A percentile compares a stretch with the other conserved stretches of the same genome.
Conservation (phyloP, 805 yeast species). For the Ogataea minuta region DNA sequence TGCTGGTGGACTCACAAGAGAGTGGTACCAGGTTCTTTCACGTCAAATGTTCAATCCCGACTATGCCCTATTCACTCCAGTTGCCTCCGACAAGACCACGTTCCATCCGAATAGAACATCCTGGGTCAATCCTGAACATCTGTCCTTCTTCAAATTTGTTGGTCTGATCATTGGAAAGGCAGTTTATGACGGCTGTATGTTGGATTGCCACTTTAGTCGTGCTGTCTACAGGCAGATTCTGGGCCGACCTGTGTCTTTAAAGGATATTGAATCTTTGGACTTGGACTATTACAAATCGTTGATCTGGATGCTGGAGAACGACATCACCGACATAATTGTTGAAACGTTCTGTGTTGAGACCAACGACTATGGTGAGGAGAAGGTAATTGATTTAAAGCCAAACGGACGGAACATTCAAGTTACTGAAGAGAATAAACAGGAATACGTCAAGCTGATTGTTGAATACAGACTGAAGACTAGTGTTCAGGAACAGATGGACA, state of each 20-base stretch:
- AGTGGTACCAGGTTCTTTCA: slow-evolving; percentile 93
- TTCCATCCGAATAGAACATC: slow-evolving; percentile 95
- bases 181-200: slow-evolving; percentile 75
- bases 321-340: slow-evolving; percentile 90
- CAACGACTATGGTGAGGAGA: slow-evolving; percentile 90
- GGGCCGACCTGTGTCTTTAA: slow-evolving; percentile 75
- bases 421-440: slow-evolving; percentile 86
- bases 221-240: slow-evolving; percentile 89
- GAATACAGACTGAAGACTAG: slow-evolving; percentile 83
- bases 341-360: slow-evolving; percentile 93
- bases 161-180: slow-evolving; percentile 96
- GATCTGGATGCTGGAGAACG: slow-evolving; percentile 95
- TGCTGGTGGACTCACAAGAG: slow-evolving; percentile 97
- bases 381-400: slow-evolving; percentile 76
- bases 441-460: slow-evolving; percentile 81
- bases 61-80: slow-evolving; percentile 88
- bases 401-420: slow-evolving; percentile 82
- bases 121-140: slow-evolving; percentile 88
- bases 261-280: slow-evolving; percentile 93
- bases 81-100: slow-evolving; percentile 86
- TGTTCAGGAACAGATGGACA: slow-evolving; percentile 83
- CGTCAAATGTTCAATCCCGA: slow-evolving; percentile 96
- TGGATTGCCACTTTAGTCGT: slow-evolving; percentile 93
- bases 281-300: slow-evolving; percentile 88
- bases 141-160: slow-evolving; percentile 88